Conservation (phyloP, 2,329 filamentous ascomycete genomes). For the Sporothrix variecibatus region DNA sequence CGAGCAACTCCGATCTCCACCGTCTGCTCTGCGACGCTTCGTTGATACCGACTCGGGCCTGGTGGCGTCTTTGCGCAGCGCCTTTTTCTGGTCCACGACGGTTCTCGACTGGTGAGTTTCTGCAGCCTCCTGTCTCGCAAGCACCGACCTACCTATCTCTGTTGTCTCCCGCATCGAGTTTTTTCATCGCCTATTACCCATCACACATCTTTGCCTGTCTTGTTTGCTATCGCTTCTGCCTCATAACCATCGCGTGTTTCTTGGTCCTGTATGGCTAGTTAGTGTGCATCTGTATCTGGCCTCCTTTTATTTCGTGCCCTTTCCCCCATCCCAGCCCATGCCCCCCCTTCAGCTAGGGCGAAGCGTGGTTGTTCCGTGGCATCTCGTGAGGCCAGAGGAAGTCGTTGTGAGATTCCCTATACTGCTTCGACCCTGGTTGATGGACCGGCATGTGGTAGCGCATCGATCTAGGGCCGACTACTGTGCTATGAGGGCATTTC, state of each 20-base stretch:
- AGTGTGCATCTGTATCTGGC: too few relatives aligned
- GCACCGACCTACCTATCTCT: not conserved
- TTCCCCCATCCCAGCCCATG: not conserved
- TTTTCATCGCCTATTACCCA: not conserved
- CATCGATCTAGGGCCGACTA: not conserved
- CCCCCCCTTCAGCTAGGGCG: not conserved
- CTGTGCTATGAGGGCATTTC: not conserved
- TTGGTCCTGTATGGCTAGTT: not conserved
- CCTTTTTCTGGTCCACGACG: slow-evolving; percentile 9
- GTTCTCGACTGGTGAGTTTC: slow-evolving; percentile 14
- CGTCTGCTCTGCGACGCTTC: not conserved
- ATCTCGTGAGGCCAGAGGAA: not conserved
- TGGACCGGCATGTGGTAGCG: not conserved
- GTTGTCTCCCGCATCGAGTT: not conserved
- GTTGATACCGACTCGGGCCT: slow-evolving; percentile 10
- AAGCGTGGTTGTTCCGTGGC: not conserved
- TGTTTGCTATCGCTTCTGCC: not conserved
- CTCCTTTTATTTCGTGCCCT: not conserved
- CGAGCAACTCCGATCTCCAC: not conserved
- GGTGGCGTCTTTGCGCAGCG: slow-evolving; percentile 18
- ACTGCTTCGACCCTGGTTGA: not conserved
- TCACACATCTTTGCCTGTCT: not conserved
- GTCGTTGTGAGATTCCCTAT: not conserved
- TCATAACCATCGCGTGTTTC: not conserved
- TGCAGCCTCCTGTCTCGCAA: not conserved